phyloP scores from a whole-genome alignment of 2,329 filamentous ascomycete species.

The Colletotrichum sp. region DNA sequence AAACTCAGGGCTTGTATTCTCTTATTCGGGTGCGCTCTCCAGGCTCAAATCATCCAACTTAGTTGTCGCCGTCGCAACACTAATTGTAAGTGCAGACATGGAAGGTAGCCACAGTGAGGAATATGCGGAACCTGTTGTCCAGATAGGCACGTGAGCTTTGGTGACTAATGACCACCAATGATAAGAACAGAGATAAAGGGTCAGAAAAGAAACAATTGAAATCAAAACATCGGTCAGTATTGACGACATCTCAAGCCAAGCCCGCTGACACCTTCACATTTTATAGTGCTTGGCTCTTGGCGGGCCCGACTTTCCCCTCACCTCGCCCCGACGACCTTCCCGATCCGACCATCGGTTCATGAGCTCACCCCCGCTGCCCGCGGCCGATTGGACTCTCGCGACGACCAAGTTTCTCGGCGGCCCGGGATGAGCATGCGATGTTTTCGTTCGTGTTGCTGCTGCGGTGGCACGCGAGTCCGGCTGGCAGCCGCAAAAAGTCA shows the following conservation, averaged over 20 bases:
- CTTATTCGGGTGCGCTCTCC: no score
- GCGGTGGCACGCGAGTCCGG: background rate
- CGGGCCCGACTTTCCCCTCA: conserved; percentile 13
- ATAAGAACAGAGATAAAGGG: no score
- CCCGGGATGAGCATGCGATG: conserved; percentile 11
- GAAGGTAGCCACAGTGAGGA: no score
- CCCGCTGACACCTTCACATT: background rate
- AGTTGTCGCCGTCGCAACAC: no score
- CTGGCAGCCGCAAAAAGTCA: background rate
- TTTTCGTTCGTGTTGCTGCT: background rate
- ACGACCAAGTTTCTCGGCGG: background rate
- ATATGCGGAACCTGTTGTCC: no score
- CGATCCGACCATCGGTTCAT: conserved; percentile 8
- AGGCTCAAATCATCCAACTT: no score
- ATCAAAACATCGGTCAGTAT: background rate
- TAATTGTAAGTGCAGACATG: no score
- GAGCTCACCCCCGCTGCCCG: background rate
- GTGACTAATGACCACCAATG: background rate
- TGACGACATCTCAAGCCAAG: background rate
- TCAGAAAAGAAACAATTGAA: background rate
- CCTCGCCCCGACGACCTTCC: conserved; percentile 10
- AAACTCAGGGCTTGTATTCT: no score
- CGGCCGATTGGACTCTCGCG: conserved; percentile 2
- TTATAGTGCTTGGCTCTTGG: conserved; percentile 18
- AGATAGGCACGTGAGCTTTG: background rate